These are phyloP conservation scores for Phlyctochytrium planicorne DNA, from an alignment of 192 early-diverging fungal genomes.

Conservation along the genomic window DNA sequence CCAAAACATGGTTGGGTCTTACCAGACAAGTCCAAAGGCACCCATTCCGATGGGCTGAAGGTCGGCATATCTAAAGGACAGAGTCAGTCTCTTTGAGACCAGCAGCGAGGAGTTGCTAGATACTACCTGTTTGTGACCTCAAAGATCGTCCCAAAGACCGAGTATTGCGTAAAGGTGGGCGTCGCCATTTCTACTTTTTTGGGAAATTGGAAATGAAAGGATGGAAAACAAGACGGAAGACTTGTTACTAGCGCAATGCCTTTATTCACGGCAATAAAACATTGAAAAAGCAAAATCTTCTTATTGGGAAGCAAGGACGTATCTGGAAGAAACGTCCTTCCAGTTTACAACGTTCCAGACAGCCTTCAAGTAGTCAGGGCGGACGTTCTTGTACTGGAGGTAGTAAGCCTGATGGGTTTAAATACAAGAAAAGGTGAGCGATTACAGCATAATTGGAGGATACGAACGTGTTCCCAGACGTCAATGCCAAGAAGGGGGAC, in stretches of 20 bases:
- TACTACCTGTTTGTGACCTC: conserved; percentile 35
- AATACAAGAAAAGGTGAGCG: background rate
- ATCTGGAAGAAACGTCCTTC: conserved; percentile 89
- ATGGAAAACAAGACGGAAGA: no score
- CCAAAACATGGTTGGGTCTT: conserved; percentile 21
- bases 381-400: conserved; percentile 96
- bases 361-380: conserved; percentile 93
- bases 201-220: no score
- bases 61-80: conserved; percentile 80
- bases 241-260: no score
- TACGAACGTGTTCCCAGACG: conserved; percentile 91
- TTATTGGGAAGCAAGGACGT: conserved; percentile 58
- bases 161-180: background rate
- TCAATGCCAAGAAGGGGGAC: conserved; percentile 88
- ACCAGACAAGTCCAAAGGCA: conserved; percentile 97
- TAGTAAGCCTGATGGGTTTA: conserved; percentile 77
- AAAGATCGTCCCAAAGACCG: conserved; percentile 44
- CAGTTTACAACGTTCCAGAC: conserved; percentile 97
- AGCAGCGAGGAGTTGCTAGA: background rate
- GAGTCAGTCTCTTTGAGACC: background rate
- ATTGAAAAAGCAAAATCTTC: background rate
- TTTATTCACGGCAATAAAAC: background rate
- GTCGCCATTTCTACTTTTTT: no score
- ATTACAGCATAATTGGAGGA: background rate
- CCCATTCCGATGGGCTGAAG: conserved; percentile 96